Evolutionary conservation across 2,329 filamentous ascomycete genomes (phyloP).

Genomic region (Trichoderma sp.): DNA sequence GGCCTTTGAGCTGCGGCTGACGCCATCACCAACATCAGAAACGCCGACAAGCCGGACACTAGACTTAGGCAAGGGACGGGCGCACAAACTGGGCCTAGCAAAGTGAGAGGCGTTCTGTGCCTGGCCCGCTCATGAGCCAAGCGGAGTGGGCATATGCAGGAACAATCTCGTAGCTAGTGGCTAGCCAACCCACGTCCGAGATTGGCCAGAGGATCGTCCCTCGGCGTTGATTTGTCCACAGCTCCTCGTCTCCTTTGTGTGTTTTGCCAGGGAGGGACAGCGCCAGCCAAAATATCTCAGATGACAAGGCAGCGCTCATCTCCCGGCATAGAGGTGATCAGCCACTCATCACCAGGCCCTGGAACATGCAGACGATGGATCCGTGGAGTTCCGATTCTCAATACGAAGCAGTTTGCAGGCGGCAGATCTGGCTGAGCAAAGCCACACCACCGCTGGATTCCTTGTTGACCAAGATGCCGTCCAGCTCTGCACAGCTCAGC

Average conservation of each 20-base stretch:
- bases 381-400: constrained; percentile 5
- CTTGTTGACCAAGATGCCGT: neutral
- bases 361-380: neutral
- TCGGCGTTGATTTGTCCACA: constrained; percentile 6
- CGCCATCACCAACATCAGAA: constrained; percentile 14
- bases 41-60: constrained; percentile 13
- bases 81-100: constrained; percentile 3
- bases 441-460: neutral
- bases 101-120: constrained; percentile 12
- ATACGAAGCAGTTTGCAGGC: neutral
- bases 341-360: constrained; percentile 17
- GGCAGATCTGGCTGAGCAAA: neutral
- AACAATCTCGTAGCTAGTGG: constrained; percentile 31
- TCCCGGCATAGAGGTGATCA: constrained; percentile 22
- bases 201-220: constrained; percentile 22
- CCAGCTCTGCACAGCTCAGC: neutral
- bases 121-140: constrained; percentile 9
- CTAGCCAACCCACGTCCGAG: constrained; percentile 24
- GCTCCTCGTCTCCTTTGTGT: neutral
- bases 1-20: neutral
- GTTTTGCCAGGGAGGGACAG: neutral
- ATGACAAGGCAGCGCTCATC: constrained; percentile 26
- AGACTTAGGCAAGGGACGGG: constrained; percentile 2
- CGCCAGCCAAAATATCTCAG: constrained; percentile 8
- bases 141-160: constrained; percentile 32